A percentile compares a stretch with the other conserved stretches of the same genome.
Conservation (phyloP, 2,329 filamentous ascomycete genomes). For the Cladosporium oxysporum region DNA sequence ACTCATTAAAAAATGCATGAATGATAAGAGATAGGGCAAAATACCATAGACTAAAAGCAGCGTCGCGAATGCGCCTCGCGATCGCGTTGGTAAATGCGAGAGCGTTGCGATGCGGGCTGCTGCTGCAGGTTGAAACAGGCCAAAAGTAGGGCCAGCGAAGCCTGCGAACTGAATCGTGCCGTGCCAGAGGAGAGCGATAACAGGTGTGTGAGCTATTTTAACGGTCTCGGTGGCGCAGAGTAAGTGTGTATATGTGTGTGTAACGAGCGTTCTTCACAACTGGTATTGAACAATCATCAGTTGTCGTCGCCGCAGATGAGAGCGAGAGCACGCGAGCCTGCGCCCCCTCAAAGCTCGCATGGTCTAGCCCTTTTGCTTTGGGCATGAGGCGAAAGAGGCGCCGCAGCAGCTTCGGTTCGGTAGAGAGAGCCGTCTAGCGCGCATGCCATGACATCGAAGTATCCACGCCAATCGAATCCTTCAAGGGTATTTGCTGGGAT, state of each 20-base stretch:
- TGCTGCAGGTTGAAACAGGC: background rate
- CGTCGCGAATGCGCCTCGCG: conserved; percentile 21
- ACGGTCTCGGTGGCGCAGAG: background rate
- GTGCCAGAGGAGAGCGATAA: background rate
- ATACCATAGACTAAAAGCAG: conserved; percentile 8
- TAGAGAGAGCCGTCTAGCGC: background rate
- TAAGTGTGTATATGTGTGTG: background rate
- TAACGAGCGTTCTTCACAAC: background rate
- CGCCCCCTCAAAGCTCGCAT: conserved; percentile 7
- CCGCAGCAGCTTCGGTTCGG: background rate
- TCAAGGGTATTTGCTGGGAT: background rate
- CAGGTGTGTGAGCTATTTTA: background rate
- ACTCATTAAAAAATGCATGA: background rate
- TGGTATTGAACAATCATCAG: background rate
- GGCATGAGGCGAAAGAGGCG: conserved; percentile 8
- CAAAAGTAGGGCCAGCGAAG: background rate
- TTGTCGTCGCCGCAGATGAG: background rate
- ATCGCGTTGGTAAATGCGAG: conserved; percentile 11
- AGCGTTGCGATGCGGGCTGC: background rate
- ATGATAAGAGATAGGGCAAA: background rate
- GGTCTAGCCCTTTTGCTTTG: conserved; percentile 14
- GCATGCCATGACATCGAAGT: background rate
- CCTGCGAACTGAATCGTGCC: background rate
- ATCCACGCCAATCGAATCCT: background rate
- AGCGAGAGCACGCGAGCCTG: background rate